A percentile compares a stretch with the other conserved stretches of the same genome.
These are phyloP conservation scores for Athelia psychrophila DNA, from an alignment of 1,284 basidiomycete genomes.

Conservation along the genomic window DNA sequence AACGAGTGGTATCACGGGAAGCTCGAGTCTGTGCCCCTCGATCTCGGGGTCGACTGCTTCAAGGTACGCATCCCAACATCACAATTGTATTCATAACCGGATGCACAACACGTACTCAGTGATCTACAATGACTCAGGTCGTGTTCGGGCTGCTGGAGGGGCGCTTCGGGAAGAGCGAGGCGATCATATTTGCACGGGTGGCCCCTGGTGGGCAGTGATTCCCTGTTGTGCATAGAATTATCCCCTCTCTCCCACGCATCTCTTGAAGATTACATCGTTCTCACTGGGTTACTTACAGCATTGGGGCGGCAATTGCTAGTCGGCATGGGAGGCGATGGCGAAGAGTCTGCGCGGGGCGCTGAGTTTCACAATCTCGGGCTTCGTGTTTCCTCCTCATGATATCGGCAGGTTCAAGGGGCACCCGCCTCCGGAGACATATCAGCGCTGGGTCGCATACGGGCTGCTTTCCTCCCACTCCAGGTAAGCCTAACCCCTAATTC, in stretches of 20 bases:
- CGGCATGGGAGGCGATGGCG: slow-evolving; percentile 76
- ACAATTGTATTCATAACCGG: no score
- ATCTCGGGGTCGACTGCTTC: slow-evolving; percentile 70
- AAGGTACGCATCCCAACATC: slow-evolving; percentile 46
- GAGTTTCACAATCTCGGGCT: slow-evolving; percentile 65
- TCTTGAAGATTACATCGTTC: no score
- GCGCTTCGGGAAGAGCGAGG: slow-evolving; percentile 47
- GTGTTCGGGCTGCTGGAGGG: slow-evolving; percentile 51
- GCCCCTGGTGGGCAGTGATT: slow-evolving; percentile 54
- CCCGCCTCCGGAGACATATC: slow-evolving; percentile 67
- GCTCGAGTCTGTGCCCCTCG: slow-evolving; percentile 55
- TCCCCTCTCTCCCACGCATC: no score
- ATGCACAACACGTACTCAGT: slow-evolving; percentile 55
- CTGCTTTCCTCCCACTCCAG: slow-evolving; percentile 59
- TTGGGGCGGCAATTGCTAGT: slow-evolving; percentile 80
- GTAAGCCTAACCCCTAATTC: no score
- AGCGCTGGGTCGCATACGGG: slow-evolving; percentile 76
- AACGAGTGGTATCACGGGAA: slow-evolving; percentile 65
- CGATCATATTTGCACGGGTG: slow-evolving; percentile 54
- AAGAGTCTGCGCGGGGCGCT: slow-evolving; percentile 69
- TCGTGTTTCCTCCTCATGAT: slow-evolving; percentile 72
- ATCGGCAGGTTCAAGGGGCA: slow-evolving; percentile 77
- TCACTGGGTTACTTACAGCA: slow-evolving; percentile 27
- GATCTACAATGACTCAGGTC: slow-evolving; percentile 55
- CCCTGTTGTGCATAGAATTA: slow-evolving; percentile 30